phyloP scores from a whole-genome alignment of 2,329 filamentous ascomycete genomes.

The Endothia cerciana region DNA sequence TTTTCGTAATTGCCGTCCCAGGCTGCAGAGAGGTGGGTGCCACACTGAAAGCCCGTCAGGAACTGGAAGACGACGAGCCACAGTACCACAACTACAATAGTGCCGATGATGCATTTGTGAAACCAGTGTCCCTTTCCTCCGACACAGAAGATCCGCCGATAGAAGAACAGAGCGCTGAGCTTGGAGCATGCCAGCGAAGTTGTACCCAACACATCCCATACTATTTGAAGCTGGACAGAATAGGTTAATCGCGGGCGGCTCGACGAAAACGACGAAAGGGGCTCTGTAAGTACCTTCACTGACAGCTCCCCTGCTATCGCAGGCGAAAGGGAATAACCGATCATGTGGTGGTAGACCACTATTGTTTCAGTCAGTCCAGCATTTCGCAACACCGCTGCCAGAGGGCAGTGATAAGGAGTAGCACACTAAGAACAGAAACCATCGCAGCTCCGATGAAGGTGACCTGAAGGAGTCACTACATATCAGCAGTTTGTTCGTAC shows the following conservation, averaged over 20 bases:
- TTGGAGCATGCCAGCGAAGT: conserved; percentile 12
- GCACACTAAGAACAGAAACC: conserved; percentile 9
- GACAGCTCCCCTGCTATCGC: neutral
- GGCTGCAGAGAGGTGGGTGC: neutral
- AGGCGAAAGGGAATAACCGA: neutral
- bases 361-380: neutral
- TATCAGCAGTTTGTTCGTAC: conserved; percentile 11
- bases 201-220: conserved; percentile 8
- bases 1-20: conserved; percentile 5
- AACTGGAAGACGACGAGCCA: conserved; percentile 11
- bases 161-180: conserved; percentile 14
- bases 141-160: conserved; percentile 13
- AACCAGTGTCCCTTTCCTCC: conserved; percentile 7
- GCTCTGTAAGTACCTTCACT: conserved; percentile 9
- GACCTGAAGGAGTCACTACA: conserved; percentile 13
- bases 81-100: conserved; percentile 9
- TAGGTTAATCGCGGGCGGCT: conserved; percentile 6
- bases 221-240: conserved; percentile 11
- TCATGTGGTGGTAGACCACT: conserved; percentile 1
- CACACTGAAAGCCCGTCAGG: conserved; percentile 1
- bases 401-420: conserved; percentile 10
- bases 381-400: conserved; percentile 2
- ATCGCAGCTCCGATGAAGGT: conserved; percentile 10
- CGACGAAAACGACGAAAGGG: conserved; percentile 7
- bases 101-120: conserved; percentile 5